Evolutionary conservation across 192 early-diverging fungal species (phyloP).

Genomic region (Coemansia umbellata): DNA sequence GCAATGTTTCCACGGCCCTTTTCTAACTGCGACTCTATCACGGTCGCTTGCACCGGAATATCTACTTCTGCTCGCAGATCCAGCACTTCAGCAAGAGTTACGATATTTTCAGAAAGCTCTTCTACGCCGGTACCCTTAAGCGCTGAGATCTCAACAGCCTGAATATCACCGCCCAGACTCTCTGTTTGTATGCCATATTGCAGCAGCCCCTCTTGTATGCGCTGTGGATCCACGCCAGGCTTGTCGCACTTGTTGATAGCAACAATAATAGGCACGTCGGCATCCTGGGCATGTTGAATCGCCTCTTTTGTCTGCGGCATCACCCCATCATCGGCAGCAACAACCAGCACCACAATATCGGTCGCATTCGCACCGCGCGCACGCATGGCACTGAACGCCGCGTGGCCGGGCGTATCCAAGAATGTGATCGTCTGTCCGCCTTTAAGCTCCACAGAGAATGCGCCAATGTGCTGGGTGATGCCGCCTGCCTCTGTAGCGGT

Average conservation of each 20-base stretch:
- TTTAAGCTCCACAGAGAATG: constrained; percentile 67
- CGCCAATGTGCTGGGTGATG: constrained; percentile 98
- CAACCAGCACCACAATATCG: constrained; percentile 95
- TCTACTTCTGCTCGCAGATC: constrained; percentile 81
- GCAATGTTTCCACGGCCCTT: constrained; percentile 84
- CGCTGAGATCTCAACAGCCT: constrained; percentile 85
- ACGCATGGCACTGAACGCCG: constrained; percentile 93
- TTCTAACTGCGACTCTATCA: constrained; percentile 86
- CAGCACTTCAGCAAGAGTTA: constrained; percentile 79
- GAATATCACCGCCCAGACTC: constrained; percentile 90
- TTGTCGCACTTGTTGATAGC: constrained; percentile 99
- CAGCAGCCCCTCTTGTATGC: constrained; percentile 65
- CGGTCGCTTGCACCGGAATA: constrained; percentile 74
- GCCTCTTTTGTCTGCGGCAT: constrained; percentile 99
- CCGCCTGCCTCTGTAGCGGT: constrained; percentile 93
- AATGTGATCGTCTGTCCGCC: constrained; percentile 71
- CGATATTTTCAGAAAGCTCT: constrained; percentile 83
- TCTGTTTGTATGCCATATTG: constrained; percentile 81
- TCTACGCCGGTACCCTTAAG: constrained; percentile 84
- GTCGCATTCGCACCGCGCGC: constrained; percentile 89
- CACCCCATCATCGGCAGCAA: constrained; percentile 95
- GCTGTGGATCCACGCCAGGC: constrained; percentile 63
- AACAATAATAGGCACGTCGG: constrained; percentile 86
- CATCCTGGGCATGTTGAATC: constrained; percentile 83
- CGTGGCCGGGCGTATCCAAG: constrained; percentile 95